phyloP scores from a whole-genome alignment of 2,329 filamentous ascomycete genomes.

The Aspergillus jensenii region DNA sequence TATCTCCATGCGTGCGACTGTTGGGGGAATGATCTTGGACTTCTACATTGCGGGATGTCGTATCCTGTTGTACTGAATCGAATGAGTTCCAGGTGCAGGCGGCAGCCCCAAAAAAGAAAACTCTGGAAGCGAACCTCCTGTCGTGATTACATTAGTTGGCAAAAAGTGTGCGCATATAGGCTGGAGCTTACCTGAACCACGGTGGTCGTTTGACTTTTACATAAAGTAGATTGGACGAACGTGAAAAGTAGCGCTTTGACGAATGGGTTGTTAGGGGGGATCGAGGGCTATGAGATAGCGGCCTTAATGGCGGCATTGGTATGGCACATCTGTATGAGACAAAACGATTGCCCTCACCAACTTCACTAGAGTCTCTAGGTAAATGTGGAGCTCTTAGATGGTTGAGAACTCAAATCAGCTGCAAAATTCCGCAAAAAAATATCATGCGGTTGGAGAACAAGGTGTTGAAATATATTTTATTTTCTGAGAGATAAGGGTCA shows the following conservation, averaged over 20 bases:
- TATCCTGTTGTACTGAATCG: conserved; percentile 31
- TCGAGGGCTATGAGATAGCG: conserved; percentile 26
- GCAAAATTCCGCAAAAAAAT: background rate
- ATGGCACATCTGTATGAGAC: conserved; percentile 14
- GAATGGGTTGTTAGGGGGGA: conserved; percentile 23
- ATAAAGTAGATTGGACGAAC: conserved; percentile 26
- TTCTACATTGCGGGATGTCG: conserved; percentile 12
- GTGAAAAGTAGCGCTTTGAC: conserved; percentile 18
- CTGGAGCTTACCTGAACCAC: conserved; percentile 31
- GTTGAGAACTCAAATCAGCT: background rate
- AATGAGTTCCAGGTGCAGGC: conserved; percentile 35
- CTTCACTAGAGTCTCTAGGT: background rate
- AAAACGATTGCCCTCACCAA: background rate
- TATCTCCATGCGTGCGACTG: background rate
- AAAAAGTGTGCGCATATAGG: background rate
- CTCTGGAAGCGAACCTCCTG: conserved; percentile 31
- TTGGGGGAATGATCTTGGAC: background rate
- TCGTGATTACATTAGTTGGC: background rate
- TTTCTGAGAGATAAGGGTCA: background rate
- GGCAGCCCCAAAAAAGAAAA: conserved; percentile 32
- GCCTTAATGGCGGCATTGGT: conserved; percentile 36
- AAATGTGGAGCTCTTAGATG: background rate
- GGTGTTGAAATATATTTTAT: background rate
- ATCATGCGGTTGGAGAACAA: background rate
- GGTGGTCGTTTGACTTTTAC: conserved; percentile 36